A percentile compares a stretch with the other conserved stretches of the same genome.
phyloP scores from a whole-genome alignment of 805 yeast species.

The Metschnikowia baotianmanensis region DNA sequence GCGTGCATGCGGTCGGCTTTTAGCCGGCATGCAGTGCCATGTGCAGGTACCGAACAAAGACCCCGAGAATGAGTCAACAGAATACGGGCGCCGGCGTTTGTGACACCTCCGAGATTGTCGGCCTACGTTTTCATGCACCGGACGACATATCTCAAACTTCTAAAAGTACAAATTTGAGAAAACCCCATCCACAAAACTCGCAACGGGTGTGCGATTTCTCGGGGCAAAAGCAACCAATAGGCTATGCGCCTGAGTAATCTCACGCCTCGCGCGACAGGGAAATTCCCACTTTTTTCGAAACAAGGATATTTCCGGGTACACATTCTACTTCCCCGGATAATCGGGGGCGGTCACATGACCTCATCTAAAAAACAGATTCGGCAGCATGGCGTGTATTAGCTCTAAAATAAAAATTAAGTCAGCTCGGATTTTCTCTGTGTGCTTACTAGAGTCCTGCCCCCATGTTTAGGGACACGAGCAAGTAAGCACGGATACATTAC shows the following conservation, averaged over 20 bases:
- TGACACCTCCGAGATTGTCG: background rate
- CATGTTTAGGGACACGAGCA: too few relatives aligned
- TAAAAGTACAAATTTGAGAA: background rate
- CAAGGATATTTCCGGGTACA: too few relatives aligned
- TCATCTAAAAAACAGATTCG: background rate
- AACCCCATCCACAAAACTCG: background rate
- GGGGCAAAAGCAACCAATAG: background rate
- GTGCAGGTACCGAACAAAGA: conserved; percentile 4
- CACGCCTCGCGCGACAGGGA: conserved; percentile 1
- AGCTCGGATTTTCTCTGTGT: too few relatives aligned
- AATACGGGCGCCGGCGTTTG: background rate
- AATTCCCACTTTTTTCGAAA: background rate
- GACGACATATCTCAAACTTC: too few relatives aligned
- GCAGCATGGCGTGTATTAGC: background rate
- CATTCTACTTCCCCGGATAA: background rate
- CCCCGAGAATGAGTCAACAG: background rate
- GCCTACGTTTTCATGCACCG: too few relatives aligned
- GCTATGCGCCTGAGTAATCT: conserved; percentile 2
- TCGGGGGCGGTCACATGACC: conserved; percentile 1
- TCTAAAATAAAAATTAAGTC: background rate
- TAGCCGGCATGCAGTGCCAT: background rate
- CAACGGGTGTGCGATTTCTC: background rate
- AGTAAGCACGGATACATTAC: too few relatives aligned
- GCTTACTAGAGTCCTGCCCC: too few relatives aligned
- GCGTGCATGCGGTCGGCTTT: conserved; percentile 3